Percentiles rank a stretch among this genome's conserved stretches.
phyloP scores from a whole-genome alignment of 306 rosid species.

The Sicyos baderoa region DNA sequence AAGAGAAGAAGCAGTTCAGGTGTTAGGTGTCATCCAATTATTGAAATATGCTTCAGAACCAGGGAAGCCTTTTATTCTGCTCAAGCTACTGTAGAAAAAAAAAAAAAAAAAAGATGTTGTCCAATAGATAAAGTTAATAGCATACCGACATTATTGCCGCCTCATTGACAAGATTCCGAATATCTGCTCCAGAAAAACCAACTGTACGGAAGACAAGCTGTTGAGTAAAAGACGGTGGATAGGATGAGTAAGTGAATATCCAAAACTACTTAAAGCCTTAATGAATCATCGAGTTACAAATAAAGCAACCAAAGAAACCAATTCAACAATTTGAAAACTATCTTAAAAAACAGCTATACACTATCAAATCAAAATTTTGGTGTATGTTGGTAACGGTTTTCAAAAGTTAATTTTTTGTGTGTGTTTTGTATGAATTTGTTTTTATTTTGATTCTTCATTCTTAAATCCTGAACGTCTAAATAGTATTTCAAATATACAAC shows the following conservation, averaged over 20 bases:
- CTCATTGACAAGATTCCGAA: slow-evolving; percentile 91
- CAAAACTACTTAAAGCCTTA: background rate
- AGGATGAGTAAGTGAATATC: background rate
- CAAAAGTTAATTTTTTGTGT: too few relatives aligned
- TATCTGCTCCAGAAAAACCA: slow-evolving; percentile 96
- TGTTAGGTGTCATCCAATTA: background rate
- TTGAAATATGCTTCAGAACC: background rate
- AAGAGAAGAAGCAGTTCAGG: slow-evolving; percentile 10
- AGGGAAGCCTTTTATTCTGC: background rate
- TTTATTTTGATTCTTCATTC: too few relatives aligned
- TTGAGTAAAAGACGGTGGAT: slow-evolving; percentile 25
- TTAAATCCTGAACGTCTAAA: too few relatives aligned
- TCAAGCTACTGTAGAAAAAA: background rate
- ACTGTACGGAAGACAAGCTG: slow-evolving; percentile 97
- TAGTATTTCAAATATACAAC: too few relatives aligned
- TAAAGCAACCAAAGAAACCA: slow-evolving; percentile 1
- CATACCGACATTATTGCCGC: slow-evolving; percentile 96
- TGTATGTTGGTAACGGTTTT: too few relatives aligned
- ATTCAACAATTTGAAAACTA: too few relatives aligned
- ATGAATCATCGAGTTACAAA: background rate
- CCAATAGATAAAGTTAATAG: slow-evolving; percentile 13
- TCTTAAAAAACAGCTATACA: too few relatives aligned
- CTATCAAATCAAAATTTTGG: too few relatives aligned
- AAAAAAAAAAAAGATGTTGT: background rate
- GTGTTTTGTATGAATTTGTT: too few relatives aligned